Percentiles rank a stretch among this genome's conserved stretches.
phyloP scores from a whole-genome alignment of 495 filamentous ascomycete genomes.

The Cercophora newfieldiana region DNA sequence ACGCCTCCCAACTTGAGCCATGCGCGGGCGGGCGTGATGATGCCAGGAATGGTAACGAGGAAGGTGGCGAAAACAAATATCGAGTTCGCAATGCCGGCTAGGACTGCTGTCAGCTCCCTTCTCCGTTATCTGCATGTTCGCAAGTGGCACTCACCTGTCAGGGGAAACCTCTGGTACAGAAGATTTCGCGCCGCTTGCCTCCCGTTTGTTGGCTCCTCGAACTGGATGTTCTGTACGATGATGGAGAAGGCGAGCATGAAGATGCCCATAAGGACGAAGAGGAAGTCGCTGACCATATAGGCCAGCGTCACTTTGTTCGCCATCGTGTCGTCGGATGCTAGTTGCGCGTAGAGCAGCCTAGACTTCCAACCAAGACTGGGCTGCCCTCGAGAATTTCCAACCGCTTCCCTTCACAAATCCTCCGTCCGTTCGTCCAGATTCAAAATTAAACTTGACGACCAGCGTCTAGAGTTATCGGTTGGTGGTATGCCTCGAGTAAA shows the following conservation, averaged over 20 bases:
- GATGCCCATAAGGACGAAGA: constrained; percentile 64
- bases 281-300: constrained; percentile 56
- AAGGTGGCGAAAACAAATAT: constrained; percentile 60
- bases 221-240: constrained; percentile 52
- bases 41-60: constrained; percentile 57
- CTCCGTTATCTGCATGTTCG: not conserved
- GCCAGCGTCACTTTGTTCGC: constrained; percentile 57
- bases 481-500: constrained; percentile 18
- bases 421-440: not conserved
- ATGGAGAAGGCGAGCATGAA: constrained; percentile 64
- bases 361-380: constrained; percentile 5
- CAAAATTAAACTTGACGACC: constrained; percentile 21
- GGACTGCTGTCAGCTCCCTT: constrained; percentile 28
- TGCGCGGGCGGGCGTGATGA: constrained; percentile 56
- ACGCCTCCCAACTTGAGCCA: constrained; percentile 62
- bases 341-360: constrained; percentile 20
- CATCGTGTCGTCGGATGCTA: constrained; percentile 39
- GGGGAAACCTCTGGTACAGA: constrained; percentile 60
- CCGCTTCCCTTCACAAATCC: constrained; percentile 17
- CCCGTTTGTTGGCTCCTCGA: constrained; percentile 47
- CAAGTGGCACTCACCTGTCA: constrained; percentile 48
- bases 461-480: constrained; percentile 26
- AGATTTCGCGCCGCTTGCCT: constrained; percentile 62
- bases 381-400: not conserved
- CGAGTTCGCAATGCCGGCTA: constrained; percentile 66